A percentile compares a stretch with the other conserved stretches of the same genome.
phyloP scores from a whole-genome alignment of 306 rosid genomes.

The Sicyos baderoa region DNA sequence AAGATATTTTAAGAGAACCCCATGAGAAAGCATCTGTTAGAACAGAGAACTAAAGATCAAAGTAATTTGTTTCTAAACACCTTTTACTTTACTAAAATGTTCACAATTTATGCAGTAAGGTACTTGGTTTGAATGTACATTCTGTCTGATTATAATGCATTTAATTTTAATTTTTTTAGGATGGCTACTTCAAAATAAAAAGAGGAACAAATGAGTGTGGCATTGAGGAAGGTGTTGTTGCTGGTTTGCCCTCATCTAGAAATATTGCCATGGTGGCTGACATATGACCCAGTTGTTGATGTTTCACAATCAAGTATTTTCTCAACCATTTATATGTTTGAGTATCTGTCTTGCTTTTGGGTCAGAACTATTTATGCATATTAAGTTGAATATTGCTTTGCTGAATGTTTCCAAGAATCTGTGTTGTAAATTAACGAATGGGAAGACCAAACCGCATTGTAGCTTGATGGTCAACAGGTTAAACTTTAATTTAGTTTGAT shows the following conservation, averaged over 20 bases:
- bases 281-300: slow-evolving; percentile 27
- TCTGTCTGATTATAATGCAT: background rate
- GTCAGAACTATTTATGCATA: slow-evolving; percentile 3
- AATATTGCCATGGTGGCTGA: slow-evolving; percentile 42
- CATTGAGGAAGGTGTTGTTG: slow-evolving; percentile 68
- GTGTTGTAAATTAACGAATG: background rate
- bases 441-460: no score
- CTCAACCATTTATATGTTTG: slow-evolving; percentile 1
- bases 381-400: background rate
- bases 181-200: slow-evolving; percentile 87
- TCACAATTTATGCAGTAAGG: background rate
- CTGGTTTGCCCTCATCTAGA: slow-evolving; percentile 75
- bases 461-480: no score
- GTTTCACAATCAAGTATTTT: slow-evolving; percentile 3
- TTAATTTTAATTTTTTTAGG: slow-evolving; percentile 37
- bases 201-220: slow-evolving; percentile 93
- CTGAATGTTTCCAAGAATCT: background rate
- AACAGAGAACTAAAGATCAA: background rate
- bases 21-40: background rate
- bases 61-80: no score
- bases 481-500: no score
- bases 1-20: background rate
- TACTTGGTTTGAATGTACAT: background rate
- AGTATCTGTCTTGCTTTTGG: background rate
- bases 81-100: background rate